Evolutionary conservation across 2,329 filamentous ascomycete genomes (phyloP), one percentile per base, ranked within the genome.

Genomic region (Colletotrichum somersetense): DNA sequence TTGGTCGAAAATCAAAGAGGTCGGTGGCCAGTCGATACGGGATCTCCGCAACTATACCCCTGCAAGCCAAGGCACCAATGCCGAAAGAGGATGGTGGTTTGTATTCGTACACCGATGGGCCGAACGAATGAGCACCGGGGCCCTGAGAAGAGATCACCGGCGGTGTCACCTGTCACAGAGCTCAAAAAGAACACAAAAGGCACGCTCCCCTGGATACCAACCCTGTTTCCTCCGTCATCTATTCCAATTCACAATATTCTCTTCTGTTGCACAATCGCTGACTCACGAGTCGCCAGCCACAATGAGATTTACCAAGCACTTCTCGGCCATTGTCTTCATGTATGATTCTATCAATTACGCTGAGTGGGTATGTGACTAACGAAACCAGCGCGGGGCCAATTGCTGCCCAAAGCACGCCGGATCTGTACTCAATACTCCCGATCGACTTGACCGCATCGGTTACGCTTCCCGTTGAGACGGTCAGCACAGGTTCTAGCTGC

Each of bases 401-500:
- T 48, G 66, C 40, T 12, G 70, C 66, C 35, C 70, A 72, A 35
- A 30, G 33, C 7, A 44, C 33, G 7, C 46, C 62, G 20, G 50
- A 64, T 23, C 50, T 64, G 2, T 64, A 64, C 38, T 55, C 62
- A 26, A 6, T 64, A 7, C 50, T 64, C 1, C 59, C 59, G 0
- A 62, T 62, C 42, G 58, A 46, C 57, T 23, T 65, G 35, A 26
- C 48, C 8, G 42, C 59, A 10, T 50, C 44, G 10, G 12, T 35
- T 2, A 12, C 38, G 2, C 35, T 44, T 20, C 30, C 56, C 7
- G 16, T 30, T 10, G 38, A 68, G 46, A 8, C 16, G 7, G 23
- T 20, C 67, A 8, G 8, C 48, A 20, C 53, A 30, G 16, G 20
- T 40, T 5, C 35, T 0, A 57, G 62, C 7, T 83, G 81, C n/a